A percentile compares a stretch with the other conserved stretches of the same genome.
phyloP scores from a whole-genome alignment of 106 monocot species.

The Allium cepa region DNA sequence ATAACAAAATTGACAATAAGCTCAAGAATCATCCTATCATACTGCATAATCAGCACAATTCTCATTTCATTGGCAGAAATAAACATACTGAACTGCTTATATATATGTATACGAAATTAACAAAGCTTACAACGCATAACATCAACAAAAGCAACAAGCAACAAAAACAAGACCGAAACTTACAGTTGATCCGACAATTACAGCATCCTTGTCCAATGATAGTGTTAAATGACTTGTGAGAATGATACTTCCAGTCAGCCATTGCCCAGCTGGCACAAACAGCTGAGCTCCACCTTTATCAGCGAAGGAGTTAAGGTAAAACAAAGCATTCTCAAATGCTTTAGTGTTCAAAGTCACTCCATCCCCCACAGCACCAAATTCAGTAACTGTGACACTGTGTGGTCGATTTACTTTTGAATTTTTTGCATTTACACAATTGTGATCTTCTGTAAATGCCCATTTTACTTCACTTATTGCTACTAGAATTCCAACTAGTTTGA shows the following conservation, averaged over 20 bases:
- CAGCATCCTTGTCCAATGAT: conserved; percentile 51
- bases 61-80: no score
- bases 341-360: conserved; percentile 64
- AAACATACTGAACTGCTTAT: no score
- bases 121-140: no score
- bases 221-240: conserved; percentile 65
- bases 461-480: conserved; percentile 1
- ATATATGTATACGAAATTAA: no score
- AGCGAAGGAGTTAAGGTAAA: conserved; percentile 51
- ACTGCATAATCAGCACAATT: no score
- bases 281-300: conserved; percentile 73
- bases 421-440: conserved; percentile 13
- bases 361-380: conserved; percentile 69
- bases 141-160: neutral
- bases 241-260: conserved; percentile 62
- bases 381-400: conserved; percentile 54
- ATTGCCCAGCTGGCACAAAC: conserved; percentile 57
- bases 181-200: conserved; percentile 62
- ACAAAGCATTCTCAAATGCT: conserved; percentile 70
- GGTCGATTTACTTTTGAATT: conserved; percentile 19
- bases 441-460: conserved; percentile 9
- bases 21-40: no score
- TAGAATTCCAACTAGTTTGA: conserved; percentile 18
- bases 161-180: conserved; percentile 4
- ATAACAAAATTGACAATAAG: no score